Evolutionary conservation across 108 stramenopile species (phyloP).

Genomic region (Nitzschia palea): DNA sequence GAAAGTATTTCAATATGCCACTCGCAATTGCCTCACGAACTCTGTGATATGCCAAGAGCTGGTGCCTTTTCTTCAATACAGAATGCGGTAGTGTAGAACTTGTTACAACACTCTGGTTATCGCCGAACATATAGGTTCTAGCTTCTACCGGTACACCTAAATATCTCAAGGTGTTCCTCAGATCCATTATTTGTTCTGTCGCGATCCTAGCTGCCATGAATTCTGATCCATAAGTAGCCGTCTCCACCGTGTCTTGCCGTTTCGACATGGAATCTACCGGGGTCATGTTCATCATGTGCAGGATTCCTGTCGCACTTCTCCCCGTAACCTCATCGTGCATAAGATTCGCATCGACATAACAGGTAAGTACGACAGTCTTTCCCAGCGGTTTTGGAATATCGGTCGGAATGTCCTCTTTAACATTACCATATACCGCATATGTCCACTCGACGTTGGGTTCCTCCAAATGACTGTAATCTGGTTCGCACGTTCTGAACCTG

Average conservation of each 20-base stretch:
- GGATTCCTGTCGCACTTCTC: constrained; percentile 4
- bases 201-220: constrained; percentile 15
- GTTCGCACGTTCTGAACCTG: neutral
- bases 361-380: constrained; percentile 8
- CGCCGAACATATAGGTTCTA: constrained; percentile 12
- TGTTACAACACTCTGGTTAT: constrained; percentile 10
- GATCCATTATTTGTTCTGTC: constrained; percentile 20
- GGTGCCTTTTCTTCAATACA: constrained; percentile 9
- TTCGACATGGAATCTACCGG: constrained; percentile 36
- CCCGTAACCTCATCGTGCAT: neutral
- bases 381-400: constrained; percentile 27
- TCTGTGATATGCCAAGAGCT: constrained; percentile 7
- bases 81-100: constrained; percentile 7
- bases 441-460: neutral
- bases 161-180: constrained; percentile 9
- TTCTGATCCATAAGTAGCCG: constrained; percentile 42
- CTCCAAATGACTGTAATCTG: constrained; percentile 4
- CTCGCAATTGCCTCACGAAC: constrained; percentile 19
- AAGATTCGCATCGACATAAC: constrained; percentile 32
- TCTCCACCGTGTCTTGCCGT: constrained; percentile 38
- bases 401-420: neutral
- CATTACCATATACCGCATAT: neutral
- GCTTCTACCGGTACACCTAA: constrained; percentile 7
- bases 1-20: neutral
- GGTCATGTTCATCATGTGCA: constrained; percentile 25